Evolutionary conservation across 306 rosid genomes (phyloP), one percentile per base, ranked within the genome.

Genomic region (Lathyrus sativus): DNA sequence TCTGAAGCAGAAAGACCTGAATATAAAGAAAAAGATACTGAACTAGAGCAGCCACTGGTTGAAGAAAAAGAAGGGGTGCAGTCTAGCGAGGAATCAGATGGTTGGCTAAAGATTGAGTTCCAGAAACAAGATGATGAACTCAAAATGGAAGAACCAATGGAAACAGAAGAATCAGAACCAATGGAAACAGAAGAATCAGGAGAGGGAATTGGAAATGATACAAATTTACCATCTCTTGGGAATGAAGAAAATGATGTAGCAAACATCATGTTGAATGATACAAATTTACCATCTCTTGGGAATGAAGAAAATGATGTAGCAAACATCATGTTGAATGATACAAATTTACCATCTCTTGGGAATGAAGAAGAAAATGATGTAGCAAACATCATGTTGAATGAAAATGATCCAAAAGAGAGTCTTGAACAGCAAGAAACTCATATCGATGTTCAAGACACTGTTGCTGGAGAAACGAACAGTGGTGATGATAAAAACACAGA

Each of bases 21-120:
- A 65, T 7, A 13, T 18, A 56, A 67, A 26, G 38, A 58, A 5
- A 51, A 45, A 5, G 70, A 55, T 44, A 13, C 48, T 53, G 63
- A 54, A 66, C 9, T 22, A 31, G 56, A 74, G 68, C 29, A 68
- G 66, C 57, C 31, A 3, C 51, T 12, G 12, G 9, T n/a, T 18
- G 83, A 48, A 76, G 78, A 45, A n/a, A 56, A 62, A 58, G 62
- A 33, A 9, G 81, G 75, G 56, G 59, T 28, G 56, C 61, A 71
- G 1, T 71, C 72, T 38, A 28, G 15, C 6, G 74, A 35, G 29
- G 78, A 71, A 51, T 67, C 63, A 11, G 69, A 76, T 44, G 76
- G 74, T 1, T 39, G 57, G 71, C 60, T 75, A 1, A 28, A 77
- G 12, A 24, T 67, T 17, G 80, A 38, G 56, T 28, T 10, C 13